Base-by-base conservation (phyloP, 2,329 filamentous ascomycete species). In the Elsinoe australis region DNA sequence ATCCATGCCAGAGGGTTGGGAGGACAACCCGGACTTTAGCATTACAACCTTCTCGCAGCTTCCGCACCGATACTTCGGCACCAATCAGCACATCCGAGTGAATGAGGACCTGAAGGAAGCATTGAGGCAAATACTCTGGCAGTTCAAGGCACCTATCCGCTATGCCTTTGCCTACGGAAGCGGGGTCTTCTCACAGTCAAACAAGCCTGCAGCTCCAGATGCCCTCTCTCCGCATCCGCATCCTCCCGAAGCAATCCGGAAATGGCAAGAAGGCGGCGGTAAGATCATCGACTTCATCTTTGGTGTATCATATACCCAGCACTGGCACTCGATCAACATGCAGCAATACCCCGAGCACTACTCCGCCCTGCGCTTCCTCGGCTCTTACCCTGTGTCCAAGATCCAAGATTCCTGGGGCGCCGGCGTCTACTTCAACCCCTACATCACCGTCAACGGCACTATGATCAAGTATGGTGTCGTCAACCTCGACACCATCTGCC, bases 241-340 rank as follows among this genome's bases (percentile, higher is more conserved):
- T 52, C 82, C 90, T 1, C 87, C 88, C 1, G 73, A 80, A 46
- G 86, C 87, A 1, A 82, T 96, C 5, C 73, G 84, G 55, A 86
- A 87, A 56, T 85, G 88, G 56, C 90, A 96, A 66, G 82, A 87
- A 58, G 86, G 87, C 22, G 81, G 82, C 1, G 87, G 87, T 9
- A 95, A 95, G 70, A 94, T 96, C 82, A 94, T 98, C 54, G 92
- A 98, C 67, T 95, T 98, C 64, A 94, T 98, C 56, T 92, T 98
- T 63, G 92, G 90, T 19, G 90, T 96, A 8, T 87, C 86, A 1
- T 87, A 94, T 65, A 87, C 85, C 1, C 85, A 98, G 62, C 92
- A 98, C 68, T 98, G 90, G 87, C 92, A 98, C 68, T 89, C 85
- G 26, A 74, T 98, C 52, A 98, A 98, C 60, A 73, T 98, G 57